Evolutionary conservation across 768 basidiomycete species (phyloP).

Genomic region (Krasilnikovozyma curviuscula): DNA sequence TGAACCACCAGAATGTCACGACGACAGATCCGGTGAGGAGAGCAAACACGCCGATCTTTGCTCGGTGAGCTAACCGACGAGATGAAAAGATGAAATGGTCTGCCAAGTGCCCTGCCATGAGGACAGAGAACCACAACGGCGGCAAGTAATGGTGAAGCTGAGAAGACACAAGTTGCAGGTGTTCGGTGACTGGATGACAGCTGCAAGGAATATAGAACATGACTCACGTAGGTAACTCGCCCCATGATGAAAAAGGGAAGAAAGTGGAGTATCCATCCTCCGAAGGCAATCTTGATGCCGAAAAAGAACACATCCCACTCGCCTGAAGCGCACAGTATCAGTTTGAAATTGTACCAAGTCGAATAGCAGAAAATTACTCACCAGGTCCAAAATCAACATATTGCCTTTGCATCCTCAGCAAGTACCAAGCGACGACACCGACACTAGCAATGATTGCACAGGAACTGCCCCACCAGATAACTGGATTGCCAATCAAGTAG

Average conservation of each 20-base stretch:
- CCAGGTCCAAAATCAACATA: slow-evolving; percentile 79
- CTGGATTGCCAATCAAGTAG: slow-evolving; percentile 36
- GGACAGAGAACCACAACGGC: slow-evolving; percentile 85
- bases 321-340: slow-evolving; percentile 28
- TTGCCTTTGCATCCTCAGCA: slow-evolving; percentile 67
- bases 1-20: slow-evolving; percentile 89
- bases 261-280: slow-evolving; percentile 84
- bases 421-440: slow-evolving; percentile 42
- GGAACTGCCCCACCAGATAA: slow-evolving; percentile 26
- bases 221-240: slow-evolving; percentile 34
- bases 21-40: slow-evolving; percentile 42
- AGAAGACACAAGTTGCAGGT: slow-evolving; percentile 39
- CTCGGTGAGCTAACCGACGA: slow-evolving; percentile 38
- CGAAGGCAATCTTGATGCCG: slow-evolving; percentile 72
- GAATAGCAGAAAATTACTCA: slow-evolving; percentile 29
- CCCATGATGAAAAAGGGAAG: slow-evolving; percentile 95
- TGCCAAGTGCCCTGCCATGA: slow-evolving; percentile 74
- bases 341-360: slow-evolving; percentile 2
- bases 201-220: background rate
- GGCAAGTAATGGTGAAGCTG: slow-evolving; percentile 35
- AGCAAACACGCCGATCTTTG: slow-evolving; percentile 55
- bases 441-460: slow-evolving; percentile 45
- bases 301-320: slow-evolving; percentile 93
- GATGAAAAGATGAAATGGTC: slow-evolving; percentile 86
- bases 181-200: slow-evolving; percentile 35